Conservation (phyloP, 768 basidiomycete species). For the Tremella mesenterica region DNA sequence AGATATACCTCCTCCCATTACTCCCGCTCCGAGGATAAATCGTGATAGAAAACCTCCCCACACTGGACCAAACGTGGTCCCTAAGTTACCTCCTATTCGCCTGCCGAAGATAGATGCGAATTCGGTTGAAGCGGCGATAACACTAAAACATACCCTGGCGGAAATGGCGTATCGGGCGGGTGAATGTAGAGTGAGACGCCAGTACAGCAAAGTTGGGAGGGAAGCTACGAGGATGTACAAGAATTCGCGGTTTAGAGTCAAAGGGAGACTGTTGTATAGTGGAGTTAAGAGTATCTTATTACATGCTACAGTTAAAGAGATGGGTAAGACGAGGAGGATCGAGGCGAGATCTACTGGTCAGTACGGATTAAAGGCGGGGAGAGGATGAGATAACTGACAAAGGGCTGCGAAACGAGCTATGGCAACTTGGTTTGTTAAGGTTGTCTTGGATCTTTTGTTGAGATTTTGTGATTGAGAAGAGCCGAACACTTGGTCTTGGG, state of each 20-base stretch:
- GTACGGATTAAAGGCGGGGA: neutral
- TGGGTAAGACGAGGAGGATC: constrained; percentile 11
- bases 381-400: neutral
- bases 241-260: constrained; percentile 11
- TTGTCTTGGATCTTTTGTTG: neutral
- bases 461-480: neutral
- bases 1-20: constrained; percentile 12
- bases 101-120: constrained; percentile 20
- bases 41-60: constrained; percentile 19
- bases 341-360: constrained; percentile 21
- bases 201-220: constrained; percentile 14
- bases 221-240: constrained; percentile 11
- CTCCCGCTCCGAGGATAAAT: constrained; percentile 14
- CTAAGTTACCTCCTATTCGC: constrained; percentile 12
- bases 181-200: constrained; percentile 2
- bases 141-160: constrained; percentile 18
- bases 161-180: constrained; percentile 10
- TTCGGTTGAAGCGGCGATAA: constrained; percentile 24
- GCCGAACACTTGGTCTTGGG: neutral
- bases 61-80: constrained; percentile 16
- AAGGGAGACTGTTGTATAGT: constrained; percentile 29
- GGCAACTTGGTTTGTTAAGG: neutral
- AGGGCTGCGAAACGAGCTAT: neutral
- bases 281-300: constrained; percentile 22
- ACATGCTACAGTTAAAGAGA: constrained; percentile 22